These are phyloP conservation scores for Suillus americanus DNA, from an alignment of 768 basidiomycete genomes.

Conservation along the genomic window DNA sequence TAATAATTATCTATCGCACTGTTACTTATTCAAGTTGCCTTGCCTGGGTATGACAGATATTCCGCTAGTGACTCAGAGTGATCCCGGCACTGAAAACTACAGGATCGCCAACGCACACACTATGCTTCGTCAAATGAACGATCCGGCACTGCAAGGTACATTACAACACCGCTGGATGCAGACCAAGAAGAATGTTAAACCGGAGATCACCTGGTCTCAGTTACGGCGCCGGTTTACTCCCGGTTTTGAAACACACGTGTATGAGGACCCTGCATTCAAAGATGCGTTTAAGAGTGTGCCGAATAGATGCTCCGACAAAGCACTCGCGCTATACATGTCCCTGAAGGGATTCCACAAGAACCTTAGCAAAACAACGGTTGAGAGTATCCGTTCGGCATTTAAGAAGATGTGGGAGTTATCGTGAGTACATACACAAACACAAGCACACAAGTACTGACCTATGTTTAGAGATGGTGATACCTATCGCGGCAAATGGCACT, in stretches of 20 bases:
- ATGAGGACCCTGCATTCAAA: not conserved
- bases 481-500: not conserved
- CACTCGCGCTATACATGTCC: not conserved
- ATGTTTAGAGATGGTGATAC: not conserved
- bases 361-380: not conserved
- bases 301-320: not conserved
- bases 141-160: too few species aligned
- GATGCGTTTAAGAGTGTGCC: not conserved
- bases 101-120: too few species aligned
- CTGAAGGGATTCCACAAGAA: constrained; percentile 5
- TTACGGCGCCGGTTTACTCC: too few species aligned
- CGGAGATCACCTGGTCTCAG: too few species aligned
- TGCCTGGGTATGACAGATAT: too few species aligned
- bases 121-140: too few species aligned
- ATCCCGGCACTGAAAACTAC: too few species aligned
- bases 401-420: constrained; percentile 7
- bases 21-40: too few species aligned
- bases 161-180: too few species aligned
- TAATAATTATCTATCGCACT: too few species aligned
- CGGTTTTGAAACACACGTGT: not conserved
- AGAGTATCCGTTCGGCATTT: constrained; percentile 8
- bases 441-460: not conserved
- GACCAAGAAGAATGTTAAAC: too few species aligned
- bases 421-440: not conserved
- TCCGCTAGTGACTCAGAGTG: too few species aligned